A percentile compares a stretch with the other conserved stretches of the same genome.
Evolutionary conservation across 73 alveolate species (phyloP).

Genomic region (Paramecium pentaurelia): DNA sequence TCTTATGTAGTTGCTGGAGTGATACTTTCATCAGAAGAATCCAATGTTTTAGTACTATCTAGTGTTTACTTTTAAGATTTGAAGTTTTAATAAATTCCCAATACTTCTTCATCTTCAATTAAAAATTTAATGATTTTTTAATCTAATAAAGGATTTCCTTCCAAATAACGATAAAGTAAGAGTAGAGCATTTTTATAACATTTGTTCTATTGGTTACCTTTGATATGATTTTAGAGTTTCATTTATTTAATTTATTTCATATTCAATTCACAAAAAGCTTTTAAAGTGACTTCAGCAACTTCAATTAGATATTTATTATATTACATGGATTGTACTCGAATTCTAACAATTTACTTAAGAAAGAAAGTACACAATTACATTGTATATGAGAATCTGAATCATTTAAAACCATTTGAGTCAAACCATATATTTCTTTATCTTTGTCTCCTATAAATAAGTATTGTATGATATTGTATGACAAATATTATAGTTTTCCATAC

Average conservation of each 20-base stretch:
- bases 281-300: conserved; percentile 7
- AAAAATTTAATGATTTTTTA: neutral
- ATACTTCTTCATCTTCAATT: conserved; percentile 9
- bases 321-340: conserved; percentile 43
- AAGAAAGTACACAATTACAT: neutral
- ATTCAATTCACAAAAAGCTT: neutral
- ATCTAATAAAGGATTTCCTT: conserved; percentile 6
- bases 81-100: neutral
- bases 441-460: neutral
- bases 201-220: neutral
- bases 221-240: conserved; percentile 9
- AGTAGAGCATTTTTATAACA: neutral
- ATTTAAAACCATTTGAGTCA: neutral
- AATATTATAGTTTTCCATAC: neutral
- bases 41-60: neutral
- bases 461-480: neutral
- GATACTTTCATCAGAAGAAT: neutral
- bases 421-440: neutral
- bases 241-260: neutral
- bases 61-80: neutral
- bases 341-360: conserved; percentile 14
- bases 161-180: neutral
- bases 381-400: neutral
- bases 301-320: neutral
- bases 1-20: neutral